Evolutionary conservation across 2,329 filamentous ascomycete genomes (phyloP).

Genomic region (Emmonsiellopsis sp.): DNA sequence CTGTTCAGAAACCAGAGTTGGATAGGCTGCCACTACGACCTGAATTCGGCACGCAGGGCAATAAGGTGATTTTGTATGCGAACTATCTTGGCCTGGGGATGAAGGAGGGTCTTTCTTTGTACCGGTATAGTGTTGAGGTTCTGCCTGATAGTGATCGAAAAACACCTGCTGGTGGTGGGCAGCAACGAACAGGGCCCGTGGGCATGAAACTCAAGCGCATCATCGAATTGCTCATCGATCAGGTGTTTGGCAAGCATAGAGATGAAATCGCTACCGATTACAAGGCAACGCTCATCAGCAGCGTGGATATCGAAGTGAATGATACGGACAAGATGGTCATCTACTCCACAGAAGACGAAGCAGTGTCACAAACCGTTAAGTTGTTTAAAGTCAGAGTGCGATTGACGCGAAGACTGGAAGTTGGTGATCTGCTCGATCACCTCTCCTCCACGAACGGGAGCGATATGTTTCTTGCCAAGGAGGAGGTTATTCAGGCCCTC

Average conservation of each 20-base stretch:
- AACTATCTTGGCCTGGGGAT: slow-evolving; percentile 32
- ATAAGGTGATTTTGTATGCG: slow-evolving; percentile 24
- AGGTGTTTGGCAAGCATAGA: slow-evolving; percentile 21
- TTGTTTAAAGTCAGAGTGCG: slow-evolving; percentile 28
- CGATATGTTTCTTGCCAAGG: slow-evolving; percentile 35
- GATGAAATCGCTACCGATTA: slow-evolving; percentile 32
- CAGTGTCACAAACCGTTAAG: slow-evolving; percentile 23
- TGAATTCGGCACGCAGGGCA: slow-evolving; percentile 27
- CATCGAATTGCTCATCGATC: slow-evolving; percentile 37
- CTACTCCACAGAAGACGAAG: slow-evolving; percentile 28
- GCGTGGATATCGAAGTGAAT: slow-evolving; percentile 15
- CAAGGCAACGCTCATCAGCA: slow-evolving; percentile 29
- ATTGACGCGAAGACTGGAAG: slow-evolving; percentile 24
- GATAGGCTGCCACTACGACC: slow-evolving; percentile 26
- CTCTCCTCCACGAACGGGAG: slow-evolving; percentile 27
- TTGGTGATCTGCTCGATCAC: slow-evolving; percentile 38
- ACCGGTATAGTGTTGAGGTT: slow-evolving; percentile 34
- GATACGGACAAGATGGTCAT: slow-evolving; percentile 19
- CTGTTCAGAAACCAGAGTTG: neutral
- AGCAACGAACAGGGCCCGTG: slow-evolving; percentile 19
- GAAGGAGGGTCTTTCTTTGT: slow-evolving; percentile 26
- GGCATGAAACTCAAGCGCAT: slow-evolving; percentile 36
- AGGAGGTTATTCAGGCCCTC: slow-evolving; percentile 47
- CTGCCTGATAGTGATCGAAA: slow-evolving; percentile 19
- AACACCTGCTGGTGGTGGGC: slow-evolving; percentile 22